Percentiles rank a stretch among this genome's conserved stretches.
Evolutionary conservation across 805 yeast species (phyloP).

Genomic region (Metschnikowia shivogae): DNA sequence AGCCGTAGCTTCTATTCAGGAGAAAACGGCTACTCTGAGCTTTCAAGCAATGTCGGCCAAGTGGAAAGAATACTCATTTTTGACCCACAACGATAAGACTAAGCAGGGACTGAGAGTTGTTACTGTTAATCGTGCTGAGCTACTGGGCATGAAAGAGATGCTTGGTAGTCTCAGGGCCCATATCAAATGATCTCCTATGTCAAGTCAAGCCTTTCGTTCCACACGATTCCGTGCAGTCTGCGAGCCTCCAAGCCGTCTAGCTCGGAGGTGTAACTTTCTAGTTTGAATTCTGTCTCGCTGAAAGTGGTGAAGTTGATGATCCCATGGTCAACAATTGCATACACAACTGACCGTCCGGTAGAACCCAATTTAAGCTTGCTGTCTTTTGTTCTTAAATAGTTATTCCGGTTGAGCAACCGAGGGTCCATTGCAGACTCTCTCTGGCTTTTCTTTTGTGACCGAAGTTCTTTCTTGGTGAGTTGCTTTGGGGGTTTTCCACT

Average conservation of each 20-base stretch:
- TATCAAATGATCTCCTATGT: not conserved
- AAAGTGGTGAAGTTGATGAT: conserved; percentile 61
- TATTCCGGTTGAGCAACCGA: conserved; percentile 21
- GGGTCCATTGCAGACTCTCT: conserved; percentile 26
- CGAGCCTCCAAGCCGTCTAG: conserved; percentile 10
- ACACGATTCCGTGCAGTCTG: conserved; percentile 13
- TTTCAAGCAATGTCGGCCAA: conserved; percentile 1
- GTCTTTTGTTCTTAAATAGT: conserved; percentile 31
- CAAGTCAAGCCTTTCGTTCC: conserved; percentile 12
- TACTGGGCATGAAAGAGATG: no score
- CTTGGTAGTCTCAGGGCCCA: not conserved
- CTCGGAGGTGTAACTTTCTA: conserved; percentile 9
- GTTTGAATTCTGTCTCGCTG: conserved; percentile 47
- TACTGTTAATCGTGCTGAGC: no score
- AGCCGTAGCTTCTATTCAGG: conserved; percentile 5
- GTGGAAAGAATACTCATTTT: not conserved
- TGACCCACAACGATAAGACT: not conserved
- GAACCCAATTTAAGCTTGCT: conserved; percentile 49
- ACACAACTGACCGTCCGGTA: conserved; percentile 41
- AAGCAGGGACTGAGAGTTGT: not conserved
- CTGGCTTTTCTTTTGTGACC: conserved; percentile 22
- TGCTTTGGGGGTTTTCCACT: not conserved
- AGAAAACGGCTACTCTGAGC: not conserved
- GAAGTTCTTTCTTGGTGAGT: conserved; percentile 25
- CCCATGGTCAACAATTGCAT: conserved; percentile 77